Evolutionary conservation across 148 eudicot genomes (phyloP).

Genomic region (Chenopodium formosanum): DNA sequence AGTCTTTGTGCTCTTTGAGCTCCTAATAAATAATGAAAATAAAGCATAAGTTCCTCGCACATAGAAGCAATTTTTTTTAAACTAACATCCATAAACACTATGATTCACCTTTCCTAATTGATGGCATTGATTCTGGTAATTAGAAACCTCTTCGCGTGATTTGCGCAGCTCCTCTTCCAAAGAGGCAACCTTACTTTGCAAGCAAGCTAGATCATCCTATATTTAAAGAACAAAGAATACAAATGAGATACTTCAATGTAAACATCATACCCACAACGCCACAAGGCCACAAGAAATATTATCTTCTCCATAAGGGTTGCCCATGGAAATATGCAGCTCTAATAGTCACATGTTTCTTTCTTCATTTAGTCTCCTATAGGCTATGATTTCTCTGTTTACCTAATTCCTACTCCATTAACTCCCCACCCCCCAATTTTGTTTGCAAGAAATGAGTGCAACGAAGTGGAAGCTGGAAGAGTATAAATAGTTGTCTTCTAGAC

Average conservation of each 20-base stretch:
- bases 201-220: constrained; percentile 54
- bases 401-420: neutral
- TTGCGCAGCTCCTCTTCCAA: constrained; percentile 69
- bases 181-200: constrained; percentile 62
- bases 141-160: constrained; percentile 62
- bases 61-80: constrained; percentile 6
- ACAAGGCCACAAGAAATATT: neutral
- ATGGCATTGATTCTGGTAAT: constrained; percentile 44
- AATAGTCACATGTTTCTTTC: neutral
- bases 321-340: neutral
- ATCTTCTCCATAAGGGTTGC: neutral
- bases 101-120: constrained; percentile 65
- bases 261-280: neutral
- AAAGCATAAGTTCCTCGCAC: constrained; percentile 15
- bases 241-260: neutral
- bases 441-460: neutral
- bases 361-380: neutral
- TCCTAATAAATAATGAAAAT: constrained; percentile 45
- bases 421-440: neutral
- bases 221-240: constrained; percentile 16
- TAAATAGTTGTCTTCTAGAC: neutral
- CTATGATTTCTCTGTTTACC: neutral
- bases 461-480: no score
- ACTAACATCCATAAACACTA: constrained; percentile 18
- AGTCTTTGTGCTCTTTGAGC: constrained; percentile 75